Evolutionary conservation across 306 rosid species (phyloP).

Genomic region (Cucurbita moschata): DNA sequence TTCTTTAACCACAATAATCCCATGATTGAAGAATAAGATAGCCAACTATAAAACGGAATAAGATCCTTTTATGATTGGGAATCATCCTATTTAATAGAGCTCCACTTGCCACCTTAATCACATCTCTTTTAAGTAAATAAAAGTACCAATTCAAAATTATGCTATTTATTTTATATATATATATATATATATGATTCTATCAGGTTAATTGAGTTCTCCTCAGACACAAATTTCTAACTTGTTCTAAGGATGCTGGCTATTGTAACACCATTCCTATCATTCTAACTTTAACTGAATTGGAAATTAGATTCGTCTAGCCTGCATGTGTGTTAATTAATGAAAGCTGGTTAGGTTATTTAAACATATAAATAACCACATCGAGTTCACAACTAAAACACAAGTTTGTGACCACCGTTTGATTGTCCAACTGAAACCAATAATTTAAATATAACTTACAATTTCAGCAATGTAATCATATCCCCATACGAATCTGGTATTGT

Average conservation of each 20-base stretch:
- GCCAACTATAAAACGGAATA: neutral
- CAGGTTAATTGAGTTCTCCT: neutral
- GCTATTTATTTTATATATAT: neutral
- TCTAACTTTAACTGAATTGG: neutral
- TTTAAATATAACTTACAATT: slow-evolving; percentile 24
- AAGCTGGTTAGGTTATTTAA: neutral
- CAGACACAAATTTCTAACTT: neutral
- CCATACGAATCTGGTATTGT: slow-evolving; percentile 26
- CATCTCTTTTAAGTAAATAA: neutral
- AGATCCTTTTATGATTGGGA: neutral
- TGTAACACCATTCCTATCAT: neutral
- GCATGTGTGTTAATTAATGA: neutral
- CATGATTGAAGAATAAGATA: no score
- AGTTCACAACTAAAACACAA: neutral
- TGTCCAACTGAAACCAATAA: neutral
- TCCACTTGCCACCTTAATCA: neutral
- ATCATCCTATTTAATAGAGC: neutral
- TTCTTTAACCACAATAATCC: no score
- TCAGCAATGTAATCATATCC: slow-evolving; percentile 26
- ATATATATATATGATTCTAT: neutral
- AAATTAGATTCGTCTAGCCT: neutral
- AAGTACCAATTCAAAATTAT: neutral
- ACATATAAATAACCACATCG: neutral
- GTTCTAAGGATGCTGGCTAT: neutral
- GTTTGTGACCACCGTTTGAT: neutral